Conservation (phyloP, 1,284 basidiomycete genomes). For the Hypsizygus ulmarius region DNA sequence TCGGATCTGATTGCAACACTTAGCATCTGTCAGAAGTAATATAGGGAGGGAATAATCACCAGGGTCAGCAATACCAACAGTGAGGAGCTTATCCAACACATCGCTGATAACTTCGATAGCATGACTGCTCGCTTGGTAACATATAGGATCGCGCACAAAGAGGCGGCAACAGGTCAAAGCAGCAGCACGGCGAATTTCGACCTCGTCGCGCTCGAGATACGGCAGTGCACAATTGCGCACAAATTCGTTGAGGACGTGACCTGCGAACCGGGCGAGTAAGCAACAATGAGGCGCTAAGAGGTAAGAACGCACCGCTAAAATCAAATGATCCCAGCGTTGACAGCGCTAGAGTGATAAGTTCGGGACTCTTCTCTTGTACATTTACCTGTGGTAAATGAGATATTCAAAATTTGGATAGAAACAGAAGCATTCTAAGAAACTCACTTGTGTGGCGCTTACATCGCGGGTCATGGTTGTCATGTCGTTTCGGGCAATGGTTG, state of each 20-base stretch:
- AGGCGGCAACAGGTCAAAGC: constrained; percentile 91
- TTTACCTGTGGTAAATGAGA: constrained; percentile 31
- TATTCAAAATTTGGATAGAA: background rate
- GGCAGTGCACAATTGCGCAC: constrained; percentile 91
- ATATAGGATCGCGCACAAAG: constrained; percentile 95
- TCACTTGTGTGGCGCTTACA: constrained; percentile 56
- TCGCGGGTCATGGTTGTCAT: constrained; percentile 52
- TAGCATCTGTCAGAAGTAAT: background rate
- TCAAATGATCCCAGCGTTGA: constrained; percentile 91
- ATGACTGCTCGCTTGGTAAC: constrained; percentile 94
- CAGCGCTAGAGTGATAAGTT: constrained; percentile 84
- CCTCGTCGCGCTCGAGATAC: constrained; percentile 91
- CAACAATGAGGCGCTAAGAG: background rate
- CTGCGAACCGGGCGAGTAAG: constrained; percentile 35
- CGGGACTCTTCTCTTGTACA: constrained; percentile 59
- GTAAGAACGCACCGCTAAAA: constrained; percentile 70
- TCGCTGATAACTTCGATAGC: constrained; percentile 98
- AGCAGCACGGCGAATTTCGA: constrained; percentile 88
- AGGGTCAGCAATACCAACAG: constrained; percentile 96
- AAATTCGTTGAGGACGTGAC: constrained; percentile 95
- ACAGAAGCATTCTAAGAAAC: constrained; percentile 9
- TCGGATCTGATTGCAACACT: constrained; percentile 52
- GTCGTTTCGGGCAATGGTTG: constrained; percentile 55
- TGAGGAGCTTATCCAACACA: constrained; percentile 94
- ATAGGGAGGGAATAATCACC: constrained; percentile 44